phyloP scores from a whole-genome alignment of 495 filamentous ascomycete species.

The Penicillium arizonense region DNA sequence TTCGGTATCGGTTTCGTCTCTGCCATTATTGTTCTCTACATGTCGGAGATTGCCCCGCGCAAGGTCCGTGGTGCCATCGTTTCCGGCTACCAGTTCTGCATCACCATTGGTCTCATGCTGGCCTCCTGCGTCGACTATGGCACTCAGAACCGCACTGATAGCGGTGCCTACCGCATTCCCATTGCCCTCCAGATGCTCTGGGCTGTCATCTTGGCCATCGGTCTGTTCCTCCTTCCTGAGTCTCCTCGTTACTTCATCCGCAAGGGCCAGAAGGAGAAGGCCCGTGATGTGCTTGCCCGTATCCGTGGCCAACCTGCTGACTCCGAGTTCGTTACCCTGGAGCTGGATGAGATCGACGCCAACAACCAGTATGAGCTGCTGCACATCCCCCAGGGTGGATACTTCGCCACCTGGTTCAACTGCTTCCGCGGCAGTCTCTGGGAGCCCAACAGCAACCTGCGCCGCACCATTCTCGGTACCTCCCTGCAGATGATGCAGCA shows the following conservation, averaged over 20 bases:
- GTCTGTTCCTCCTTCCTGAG: constrained; percentile 77
- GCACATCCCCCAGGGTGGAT: constrained; percentile 57
- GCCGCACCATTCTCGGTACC: constrained; percentile 73
- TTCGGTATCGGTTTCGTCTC: constrained; percentile 74
- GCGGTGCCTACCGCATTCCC: constrained; percentile 71
- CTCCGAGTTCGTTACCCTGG: constrained; percentile 62
- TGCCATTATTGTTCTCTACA: constrained; percentile 72
- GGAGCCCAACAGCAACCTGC: constrained; percentile 60
- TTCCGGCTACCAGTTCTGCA: constrained; percentile 68
- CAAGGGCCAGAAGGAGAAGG: constrained; percentile 46
- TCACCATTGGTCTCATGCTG: constrained; percentile 71
- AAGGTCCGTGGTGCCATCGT: constrained; percentile 69
- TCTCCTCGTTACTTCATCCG: constrained; percentile 64
- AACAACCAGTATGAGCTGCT: constrained; percentile 71
- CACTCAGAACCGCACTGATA: constrained; percentile 57
- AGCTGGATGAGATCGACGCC: constrained; percentile 72
- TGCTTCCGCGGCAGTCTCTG: constrained; percentile 68
- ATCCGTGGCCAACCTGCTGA: constrained; percentile 49
- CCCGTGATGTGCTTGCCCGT: constrained; percentile 37
- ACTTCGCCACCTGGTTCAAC: constrained; percentile 58
- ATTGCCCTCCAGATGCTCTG: constrained; percentile 65
- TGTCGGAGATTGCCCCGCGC: constrained; percentile 63
- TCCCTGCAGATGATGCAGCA: constrained; percentile 82
- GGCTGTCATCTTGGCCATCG: constrained; percentile 60
- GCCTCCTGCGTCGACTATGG: constrained; percentile 72